Evolutionary conservation across 331 rosid species (phyloP), one percentile per base, ranked within the genome.

Genomic region (Malus hybrid): DNA sequence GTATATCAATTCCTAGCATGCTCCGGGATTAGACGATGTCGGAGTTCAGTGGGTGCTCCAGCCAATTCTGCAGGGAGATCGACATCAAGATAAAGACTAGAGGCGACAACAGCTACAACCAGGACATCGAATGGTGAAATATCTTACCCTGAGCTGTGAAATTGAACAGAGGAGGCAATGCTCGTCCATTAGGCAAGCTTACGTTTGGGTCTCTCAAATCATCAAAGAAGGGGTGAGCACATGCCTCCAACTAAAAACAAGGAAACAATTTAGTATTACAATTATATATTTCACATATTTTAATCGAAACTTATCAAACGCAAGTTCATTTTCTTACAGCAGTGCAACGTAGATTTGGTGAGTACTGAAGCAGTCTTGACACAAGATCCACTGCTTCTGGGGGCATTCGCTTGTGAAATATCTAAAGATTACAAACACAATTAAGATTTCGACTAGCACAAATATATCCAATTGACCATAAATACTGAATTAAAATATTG

Each of bases 1-100:
- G 22, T 4, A n/a, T 2, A 29, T 89, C 72, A 84, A 80, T 63
- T 78, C 80, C 85, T 85, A 29, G 82, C 89, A 66, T 94, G 97
- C 82, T 89, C 93, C 0, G 97, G 97, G 81, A 94, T 92, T 78
- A 94, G 93, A n/a, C 97, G 97, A 5, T 83, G 87, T 32, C 91
- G 93, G 85, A 94, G 87, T 76, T 94, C 97, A 7, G 88, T 84
- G 2, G 97, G 69, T 54, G 87, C 89, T 7, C 85, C 96, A 10
- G 96, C 86, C 80, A 94, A 84, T 80, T 94, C 99, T 94, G 92
- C 88, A 79, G 22, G 28, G 50, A 6, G 27, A 56, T 57, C 16
- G 2, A 42, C 64, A 72, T 87, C 42, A 82, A 63, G 12, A 1
- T 34, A 24, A 28, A 61, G 15, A 56, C 14, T 67, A 32, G 22